These are phyloP conservation scores for Carpinus fangiana DNA, from an alignment of 306 rosid genomes.

Conservation along the genomic window DNA sequence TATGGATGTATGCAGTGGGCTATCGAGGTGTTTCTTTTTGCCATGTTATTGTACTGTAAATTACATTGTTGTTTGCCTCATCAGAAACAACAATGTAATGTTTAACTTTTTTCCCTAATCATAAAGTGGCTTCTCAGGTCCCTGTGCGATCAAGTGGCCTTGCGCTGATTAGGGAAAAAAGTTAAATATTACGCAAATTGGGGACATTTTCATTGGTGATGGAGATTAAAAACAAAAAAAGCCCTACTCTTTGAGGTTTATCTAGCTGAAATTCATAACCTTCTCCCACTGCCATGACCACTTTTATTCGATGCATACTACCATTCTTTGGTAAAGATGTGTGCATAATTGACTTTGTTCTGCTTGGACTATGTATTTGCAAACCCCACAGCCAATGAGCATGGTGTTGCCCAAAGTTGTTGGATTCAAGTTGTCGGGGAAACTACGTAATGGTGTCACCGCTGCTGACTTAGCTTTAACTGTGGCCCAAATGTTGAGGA, in stretches of 20 bases:
- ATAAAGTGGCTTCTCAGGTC: background rate
- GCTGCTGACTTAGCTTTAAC: slow-evolving; percentile 20
- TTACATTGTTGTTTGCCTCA: background rate
- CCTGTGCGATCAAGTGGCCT: no score
- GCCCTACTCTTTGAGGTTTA: background rate
- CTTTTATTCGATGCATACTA: background rate
- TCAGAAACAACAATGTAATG: background rate
- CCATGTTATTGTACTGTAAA: background rate
- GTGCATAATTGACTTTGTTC: background rate
- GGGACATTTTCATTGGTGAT: background rate
- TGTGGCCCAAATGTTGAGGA: slow-evolving; percentile 24
- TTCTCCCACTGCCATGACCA: background rate
- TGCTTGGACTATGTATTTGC: background rate
- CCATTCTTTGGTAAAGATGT: background rate
- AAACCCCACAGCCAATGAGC: slow-evolving; percentile 20
- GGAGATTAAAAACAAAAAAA: background rate
- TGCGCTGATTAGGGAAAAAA: no score
- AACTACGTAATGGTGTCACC: slow-evolving; percentile 18
- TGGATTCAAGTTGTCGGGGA: slow-evolving; percentile 21
- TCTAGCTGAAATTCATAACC: background rate
- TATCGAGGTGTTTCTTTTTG: background rate
- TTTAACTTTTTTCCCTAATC: no score
- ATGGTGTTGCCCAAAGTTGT: slow-evolving; percentile 29
- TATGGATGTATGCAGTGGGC: background rate
- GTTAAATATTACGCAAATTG: no score